Evolutionary conservation across 2,329 filamentous ascomycete genomes (phyloP), one percentile per base, ranked within the genome.

Genomic region (Cladosporium sp.): DNA sequence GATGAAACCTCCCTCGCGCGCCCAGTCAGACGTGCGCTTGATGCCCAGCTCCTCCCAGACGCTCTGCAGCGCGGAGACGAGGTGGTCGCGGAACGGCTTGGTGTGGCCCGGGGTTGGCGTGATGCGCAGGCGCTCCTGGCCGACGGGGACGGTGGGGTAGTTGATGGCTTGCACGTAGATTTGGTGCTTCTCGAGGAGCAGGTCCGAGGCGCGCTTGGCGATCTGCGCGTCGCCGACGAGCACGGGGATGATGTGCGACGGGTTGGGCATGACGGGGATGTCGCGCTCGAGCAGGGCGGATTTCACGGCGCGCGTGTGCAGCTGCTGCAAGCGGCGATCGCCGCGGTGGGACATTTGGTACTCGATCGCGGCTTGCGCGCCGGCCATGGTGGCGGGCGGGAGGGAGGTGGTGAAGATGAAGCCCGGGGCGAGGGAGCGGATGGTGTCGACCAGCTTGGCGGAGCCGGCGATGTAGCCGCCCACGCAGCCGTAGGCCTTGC

Each of bases 91-190:
- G 73, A 88, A 89, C 60, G 88, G 82, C 71, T 86, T 86, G 50
- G 82, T 83, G 69, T 99, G 93, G 38, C 93, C 93, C 0, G 93
- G 93, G 1, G 93, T 99, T 0, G 93, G 93, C 1, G 93, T 99
- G 69, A 99, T 89, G 59, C 93, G 87, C 51, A 99, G 85, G 52
- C 93, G 85, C 72, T 99, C 93, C 75, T 99, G 91, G n/a, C 93
- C 93, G 6, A 95, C 89, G 2, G 93, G 93, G 2, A 99, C 93
- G 45, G 93, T 99, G 2, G 93, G 93, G 73, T 97, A 97, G 75
- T 99, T 99, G 80, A 99, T 97, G 50, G 89, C 90, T 73, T 99
- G 93, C 20, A 99, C 93, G 68, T 99, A 99, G 67, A 99, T 96
- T 55, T 84, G 82, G 75, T 96, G 88, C 59, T 95, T 86, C 59